Percentiles rank a stretch among this genome's conserved stretches.
These are phyloP conservation scores for Cyamopsis tetragonoloba DNA, from an alignment of 306 rosid species.

Conservation along the genomic window DNA sequence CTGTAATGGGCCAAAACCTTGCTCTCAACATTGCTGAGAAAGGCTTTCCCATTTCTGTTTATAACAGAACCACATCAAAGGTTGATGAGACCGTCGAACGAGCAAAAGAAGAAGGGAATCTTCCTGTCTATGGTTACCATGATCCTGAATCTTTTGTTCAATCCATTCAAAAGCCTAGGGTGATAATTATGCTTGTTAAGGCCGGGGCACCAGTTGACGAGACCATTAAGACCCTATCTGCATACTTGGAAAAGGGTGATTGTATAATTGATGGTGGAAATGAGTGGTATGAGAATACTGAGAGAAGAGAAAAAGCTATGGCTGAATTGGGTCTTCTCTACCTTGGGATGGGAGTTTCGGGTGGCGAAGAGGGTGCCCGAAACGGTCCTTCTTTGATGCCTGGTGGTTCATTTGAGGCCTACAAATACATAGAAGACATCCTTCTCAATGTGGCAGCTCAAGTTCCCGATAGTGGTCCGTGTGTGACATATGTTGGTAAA, in stretches of 20 bases:
- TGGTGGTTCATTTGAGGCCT: constrained; percentile 78
- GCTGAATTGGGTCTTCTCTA: constrained; percentile 70
- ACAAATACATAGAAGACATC: constrained; percentile 69
- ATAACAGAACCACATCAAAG: constrained; percentile 71
- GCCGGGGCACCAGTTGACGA: constrained; percentile 83
- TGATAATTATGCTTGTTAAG: constrained; percentile 76
- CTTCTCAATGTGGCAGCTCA: constrained; percentile 87
- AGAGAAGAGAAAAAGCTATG: constrained; percentile 67
- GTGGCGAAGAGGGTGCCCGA: constrained; percentile 86
- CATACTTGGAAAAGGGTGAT: constrained; percentile 68
- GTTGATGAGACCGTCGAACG: constrained; percentile 78
- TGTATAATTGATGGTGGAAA: constrained; percentile 84
- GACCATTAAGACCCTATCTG: constrained; percentile 70
- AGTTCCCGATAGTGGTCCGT: constrained; percentile 74
- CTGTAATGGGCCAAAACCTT: constrained; percentile 86
- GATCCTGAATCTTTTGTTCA: constrained; percentile 69
- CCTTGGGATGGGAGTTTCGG: constrained; percentile 89
- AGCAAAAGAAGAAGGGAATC: constrained; percentile 67
- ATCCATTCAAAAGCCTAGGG: constrained; percentile 74
- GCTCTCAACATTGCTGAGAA: constrained; percentile 83
- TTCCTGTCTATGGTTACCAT: constrained; percentile 75
- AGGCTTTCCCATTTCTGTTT: constrained; percentile 80
- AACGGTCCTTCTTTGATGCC: constrained; percentile 89
- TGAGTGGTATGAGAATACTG: constrained; percentile 89
- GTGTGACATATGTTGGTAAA: constrained; percentile 71